Evolutionary conservation across 1,284 basidiomycete genomes (phyloP).

Genomic region (Cutaneotrichosporon sp.): DNA sequence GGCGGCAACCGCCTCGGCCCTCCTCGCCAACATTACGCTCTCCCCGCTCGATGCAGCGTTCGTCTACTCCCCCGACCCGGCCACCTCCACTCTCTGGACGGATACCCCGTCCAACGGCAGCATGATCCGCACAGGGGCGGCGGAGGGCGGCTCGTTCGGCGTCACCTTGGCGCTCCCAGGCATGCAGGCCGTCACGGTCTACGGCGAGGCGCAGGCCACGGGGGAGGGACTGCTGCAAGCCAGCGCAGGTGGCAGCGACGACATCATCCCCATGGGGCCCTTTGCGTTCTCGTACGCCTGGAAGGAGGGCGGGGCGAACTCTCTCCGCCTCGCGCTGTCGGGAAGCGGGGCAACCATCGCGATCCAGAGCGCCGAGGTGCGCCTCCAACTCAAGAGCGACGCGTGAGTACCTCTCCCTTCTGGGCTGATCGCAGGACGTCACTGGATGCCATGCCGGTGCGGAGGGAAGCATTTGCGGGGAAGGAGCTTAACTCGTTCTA

Average conservation of each 20-base stretch:
- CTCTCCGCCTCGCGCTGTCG: not conserved
- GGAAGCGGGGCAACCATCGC: not conserved
- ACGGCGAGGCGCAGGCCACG: not conserved
- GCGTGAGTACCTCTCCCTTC: slow-evolving; percentile 1
- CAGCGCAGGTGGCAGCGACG: not conserved
- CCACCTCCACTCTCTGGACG: not conserved
- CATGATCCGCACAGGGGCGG: not conserved
- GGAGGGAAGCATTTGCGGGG: not conserved
- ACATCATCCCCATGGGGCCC: not conserved
- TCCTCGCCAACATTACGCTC: not conserved
- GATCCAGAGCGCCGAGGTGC: not conserved
- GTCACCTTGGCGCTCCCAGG: not conserved
- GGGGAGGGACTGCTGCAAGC: not conserved
- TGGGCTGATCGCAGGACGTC: not conserved
- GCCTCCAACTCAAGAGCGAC: not conserved
- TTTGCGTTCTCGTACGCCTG: not conserved
- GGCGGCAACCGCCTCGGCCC: not conserved
- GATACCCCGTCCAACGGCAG: not conserved
- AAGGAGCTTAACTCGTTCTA: not conserved
- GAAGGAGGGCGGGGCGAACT: not conserved
- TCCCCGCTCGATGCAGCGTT: not conserved
- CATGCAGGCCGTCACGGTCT: not conserved
- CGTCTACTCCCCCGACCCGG: not conserved
- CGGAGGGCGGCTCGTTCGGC: not conserved
- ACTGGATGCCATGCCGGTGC: not conserved